Conservation (phyloP, 345 rosid species). For the Eucalyptus regnans region DNA sequence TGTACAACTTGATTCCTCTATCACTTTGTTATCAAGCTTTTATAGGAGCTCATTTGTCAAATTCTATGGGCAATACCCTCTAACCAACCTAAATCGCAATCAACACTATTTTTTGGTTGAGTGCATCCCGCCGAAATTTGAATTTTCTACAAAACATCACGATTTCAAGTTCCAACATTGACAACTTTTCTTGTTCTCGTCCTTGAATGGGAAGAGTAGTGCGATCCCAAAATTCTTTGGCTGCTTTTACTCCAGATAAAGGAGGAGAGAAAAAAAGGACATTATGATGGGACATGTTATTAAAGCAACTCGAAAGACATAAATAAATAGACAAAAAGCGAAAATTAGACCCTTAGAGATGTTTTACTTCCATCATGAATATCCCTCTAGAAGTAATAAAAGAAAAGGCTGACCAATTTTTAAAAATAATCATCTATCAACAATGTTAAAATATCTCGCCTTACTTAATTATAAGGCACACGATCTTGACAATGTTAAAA, state of each 20-base stretch:
- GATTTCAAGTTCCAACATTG: not conserved
- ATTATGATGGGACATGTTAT: not conserved
- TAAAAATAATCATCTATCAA: accelerated
- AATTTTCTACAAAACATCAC: not conserved
- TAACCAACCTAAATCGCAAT: not conserved
- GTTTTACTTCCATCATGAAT: not conserved
- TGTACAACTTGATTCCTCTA: not conserved
- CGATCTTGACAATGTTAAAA: not conserved
- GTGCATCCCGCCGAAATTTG: not conserved
- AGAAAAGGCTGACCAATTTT: not conserved
- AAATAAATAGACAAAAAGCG: not conserved
- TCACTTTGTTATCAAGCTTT: not conserved
- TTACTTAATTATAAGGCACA: not conserved
- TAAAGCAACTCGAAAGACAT: not conserved
- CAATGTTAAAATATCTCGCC: not conserved
- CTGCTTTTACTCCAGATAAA: not conserved
- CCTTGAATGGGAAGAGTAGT: not conserved
- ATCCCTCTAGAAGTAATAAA: not conserved
- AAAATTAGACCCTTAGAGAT: not conserved
- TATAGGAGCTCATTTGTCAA: not conserved
- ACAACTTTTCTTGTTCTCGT: not conserved
- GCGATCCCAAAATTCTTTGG: not conserved
- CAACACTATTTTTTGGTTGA: not conserved
- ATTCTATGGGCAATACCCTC: not conserved
- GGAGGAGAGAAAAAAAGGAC: not conserved